Evolutionary conservation across 495 filamentous ascomycete species (phyloP).

Genomic region (Penicillium roqueforti): DNA sequence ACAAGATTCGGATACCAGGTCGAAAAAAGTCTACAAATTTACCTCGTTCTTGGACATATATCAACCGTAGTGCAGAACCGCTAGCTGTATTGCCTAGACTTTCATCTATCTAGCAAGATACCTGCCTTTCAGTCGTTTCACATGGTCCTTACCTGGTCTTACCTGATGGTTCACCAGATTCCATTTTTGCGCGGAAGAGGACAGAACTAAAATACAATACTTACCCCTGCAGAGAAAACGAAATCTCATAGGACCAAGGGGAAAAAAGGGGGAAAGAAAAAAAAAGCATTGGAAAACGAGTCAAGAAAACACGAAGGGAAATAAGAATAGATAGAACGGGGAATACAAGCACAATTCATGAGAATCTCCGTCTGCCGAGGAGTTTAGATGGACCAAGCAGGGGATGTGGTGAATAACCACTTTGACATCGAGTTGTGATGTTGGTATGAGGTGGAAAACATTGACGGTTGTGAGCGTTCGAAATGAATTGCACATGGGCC

Average conservation of each 20-base stretch:
- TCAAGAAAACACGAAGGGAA: conserved; percentile 14
- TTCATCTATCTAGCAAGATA: conserved; percentile 27
- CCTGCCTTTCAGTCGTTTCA: conserved; percentile 33
- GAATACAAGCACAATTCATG: conserved; percentile 20
- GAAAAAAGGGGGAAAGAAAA: conserved; percentile 18
- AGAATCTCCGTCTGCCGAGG: not conserved
- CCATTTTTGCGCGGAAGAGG: conserved; percentile 21
- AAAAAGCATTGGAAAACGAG: conserved; percentile 16
- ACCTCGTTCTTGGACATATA: not conserved
- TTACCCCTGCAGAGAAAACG: conserved; percentile 32
- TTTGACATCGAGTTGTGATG: conserved; percentile 1
- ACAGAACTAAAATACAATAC: conserved; percentile 49
- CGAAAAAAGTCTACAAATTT: conserved; percentile 20
- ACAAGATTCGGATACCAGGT: conserved; percentile 33
- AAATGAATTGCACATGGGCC: conserved; percentile 7
- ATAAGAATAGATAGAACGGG: conserved; percentile 23
- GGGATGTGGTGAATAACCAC: conserved; percentile 2
- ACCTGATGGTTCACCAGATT: conserved; percentile 42
- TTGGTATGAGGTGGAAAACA: conserved; percentile 2
- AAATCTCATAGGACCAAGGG: conserved; percentile 10
- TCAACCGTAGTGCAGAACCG: conserved; percentile 5
- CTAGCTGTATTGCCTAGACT: conserved; percentile 24
- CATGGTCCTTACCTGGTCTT: conserved; percentile 65
- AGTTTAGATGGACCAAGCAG: conserved; percentile 11
- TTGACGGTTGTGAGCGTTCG: conserved; percentile 5